Percentiles rank a stretch among this genome's conserved stretches.
phyloP scores from a whole-genome alignment of 306 rosid species.

The Argentina anserina region DNA sequence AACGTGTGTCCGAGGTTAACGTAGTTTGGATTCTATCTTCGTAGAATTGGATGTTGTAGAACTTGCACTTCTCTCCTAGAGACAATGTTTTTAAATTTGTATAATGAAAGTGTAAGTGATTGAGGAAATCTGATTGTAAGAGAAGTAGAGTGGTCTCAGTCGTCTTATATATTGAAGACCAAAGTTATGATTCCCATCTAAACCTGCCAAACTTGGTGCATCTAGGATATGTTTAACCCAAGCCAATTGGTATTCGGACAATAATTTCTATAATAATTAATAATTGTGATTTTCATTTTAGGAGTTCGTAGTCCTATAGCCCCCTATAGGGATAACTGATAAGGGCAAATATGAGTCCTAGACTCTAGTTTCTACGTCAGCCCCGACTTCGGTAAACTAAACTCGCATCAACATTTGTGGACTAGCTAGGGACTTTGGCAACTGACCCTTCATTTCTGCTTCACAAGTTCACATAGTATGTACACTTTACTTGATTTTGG shows the following conservation, averaged over 20 bases:
- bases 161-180: background rate
- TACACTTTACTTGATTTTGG: background rate
- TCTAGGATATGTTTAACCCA: background rate
- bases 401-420: too few relatives aligned
- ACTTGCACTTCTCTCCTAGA: background rate
- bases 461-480: background rate
- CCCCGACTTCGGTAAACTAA: too few relatives aligned
- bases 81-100: background rate
- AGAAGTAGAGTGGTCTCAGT: background rate
- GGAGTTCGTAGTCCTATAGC: too few relatives aligned
- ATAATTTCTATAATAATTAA: too few relatives aligned
- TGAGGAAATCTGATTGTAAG: background rate
- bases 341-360: too few relatives aligned
- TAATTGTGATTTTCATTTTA: too few relatives aligned
- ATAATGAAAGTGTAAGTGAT: background rate
- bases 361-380: too few relatives aligned
- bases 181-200: background rate
- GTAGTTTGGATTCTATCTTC: background rate
- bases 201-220: background rate
- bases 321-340: too few relatives aligned
- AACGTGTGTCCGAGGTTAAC: background rate
- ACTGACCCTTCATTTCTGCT: background rate
- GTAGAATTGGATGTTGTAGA: background rate
- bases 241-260: too few relatives aligned
- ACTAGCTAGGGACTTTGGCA: too few relatives aligned